Conservation (phyloP, 495 filamentous ascomycete genomes). For the Penicillium tannophilum region DNA sequence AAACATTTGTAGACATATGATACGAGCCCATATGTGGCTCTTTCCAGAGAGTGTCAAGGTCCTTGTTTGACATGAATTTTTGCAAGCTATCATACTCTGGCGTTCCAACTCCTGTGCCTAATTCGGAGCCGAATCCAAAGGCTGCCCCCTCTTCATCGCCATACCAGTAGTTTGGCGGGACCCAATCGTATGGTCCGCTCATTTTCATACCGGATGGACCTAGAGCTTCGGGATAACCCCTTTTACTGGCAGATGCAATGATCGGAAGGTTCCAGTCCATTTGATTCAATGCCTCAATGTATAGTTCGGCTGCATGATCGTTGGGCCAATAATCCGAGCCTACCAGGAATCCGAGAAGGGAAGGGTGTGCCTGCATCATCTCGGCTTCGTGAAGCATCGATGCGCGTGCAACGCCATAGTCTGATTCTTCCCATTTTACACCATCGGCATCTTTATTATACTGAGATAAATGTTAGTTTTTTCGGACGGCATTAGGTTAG, state of each 20-base stretch:
- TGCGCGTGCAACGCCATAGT: conserved; percentile 55
- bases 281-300: conserved; percentile 47
- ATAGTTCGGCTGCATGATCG: conserved; percentile 53
- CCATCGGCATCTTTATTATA: conserved; percentile 58
- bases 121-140: conserved; percentile 65
- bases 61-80: conserved; percentile 53
- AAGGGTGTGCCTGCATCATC: conserved; percentile 61
- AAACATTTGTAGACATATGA: conserved; percentile 59
- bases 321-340: conserved; percentile 68
- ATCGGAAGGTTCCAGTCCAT: conserved; percentile 61
- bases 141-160: conserved; percentile 54
- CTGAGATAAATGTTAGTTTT: conserved; percentile 12
- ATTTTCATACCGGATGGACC: conserved; percentile 65
- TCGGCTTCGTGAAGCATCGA: conserved; percentile 62
- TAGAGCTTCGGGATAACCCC: conserved; percentile 52
- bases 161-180: conserved; percentile 67
- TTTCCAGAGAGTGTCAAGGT: conserved; percentile 59
- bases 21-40: conserved; percentile 53
- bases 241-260: conserved; percentile 58
- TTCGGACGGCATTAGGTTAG: not conserved
- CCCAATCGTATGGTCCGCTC: conserved; percentile 70
- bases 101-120: conserved; percentile 62
- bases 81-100: conserved; percentile 56
- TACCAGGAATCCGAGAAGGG: conserved; percentile 57
- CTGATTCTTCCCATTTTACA: conserved; percentile 49